Conservation (phyloP, 192 early-diverging fungal genomes). For the Linnemannia zychae region DNA sequence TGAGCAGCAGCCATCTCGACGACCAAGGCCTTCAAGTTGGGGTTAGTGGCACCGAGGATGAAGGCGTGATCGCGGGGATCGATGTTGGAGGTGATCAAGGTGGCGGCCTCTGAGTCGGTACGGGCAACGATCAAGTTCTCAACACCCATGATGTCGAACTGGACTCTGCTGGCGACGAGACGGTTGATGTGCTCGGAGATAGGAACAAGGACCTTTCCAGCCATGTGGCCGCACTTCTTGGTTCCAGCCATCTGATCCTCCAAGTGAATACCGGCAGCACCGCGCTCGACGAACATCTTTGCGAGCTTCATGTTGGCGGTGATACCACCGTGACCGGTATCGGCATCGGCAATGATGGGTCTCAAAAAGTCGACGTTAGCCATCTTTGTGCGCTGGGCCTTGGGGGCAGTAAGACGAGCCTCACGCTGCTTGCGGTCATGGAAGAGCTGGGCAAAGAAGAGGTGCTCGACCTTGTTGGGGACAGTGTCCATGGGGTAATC, state of each 20-base stretch:
- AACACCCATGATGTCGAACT: conserved; percentile 98
- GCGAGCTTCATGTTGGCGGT: conserved; percentile 97
- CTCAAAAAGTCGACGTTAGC: conserved; percentile 90
- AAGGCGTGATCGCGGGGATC: conserved; percentile 96
- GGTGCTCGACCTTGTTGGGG: conserved; percentile 98
- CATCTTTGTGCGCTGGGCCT: conserved; percentile 74
- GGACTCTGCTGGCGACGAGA: conserved; percentile 92
- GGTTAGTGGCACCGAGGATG: conserved; percentile 94
- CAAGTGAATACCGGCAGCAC: conserved; percentile 93
- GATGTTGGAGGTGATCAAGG: conserved; percentile 96
- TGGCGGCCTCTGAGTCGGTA: conserved; percentile 98
- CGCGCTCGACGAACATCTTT: conserved; percentile 98
- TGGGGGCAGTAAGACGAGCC: conserved; percentile 80
- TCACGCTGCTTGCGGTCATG: conserved; percentile 98
- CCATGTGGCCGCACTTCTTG: conserved; percentile 99
- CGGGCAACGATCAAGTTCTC: conserved; percentile 95
- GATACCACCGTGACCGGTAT: conserved; percentile 98
- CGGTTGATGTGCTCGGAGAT: conserved; percentile 98
- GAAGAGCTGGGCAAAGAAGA: conserved; percentile 97
- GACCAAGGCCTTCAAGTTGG: conserved; percentile 76
- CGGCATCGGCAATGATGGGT: conserved; percentile 97
- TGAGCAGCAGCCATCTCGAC: conserved; percentile 87
- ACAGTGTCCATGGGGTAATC: conserved; percentile 99
- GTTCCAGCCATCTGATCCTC: conserved; percentile 96
- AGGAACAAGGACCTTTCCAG: conserved; percentile 98